Conservation (phyloP, 2,329 filamentous ascomycete species). For the Trichoderma pleuroti region DNA sequence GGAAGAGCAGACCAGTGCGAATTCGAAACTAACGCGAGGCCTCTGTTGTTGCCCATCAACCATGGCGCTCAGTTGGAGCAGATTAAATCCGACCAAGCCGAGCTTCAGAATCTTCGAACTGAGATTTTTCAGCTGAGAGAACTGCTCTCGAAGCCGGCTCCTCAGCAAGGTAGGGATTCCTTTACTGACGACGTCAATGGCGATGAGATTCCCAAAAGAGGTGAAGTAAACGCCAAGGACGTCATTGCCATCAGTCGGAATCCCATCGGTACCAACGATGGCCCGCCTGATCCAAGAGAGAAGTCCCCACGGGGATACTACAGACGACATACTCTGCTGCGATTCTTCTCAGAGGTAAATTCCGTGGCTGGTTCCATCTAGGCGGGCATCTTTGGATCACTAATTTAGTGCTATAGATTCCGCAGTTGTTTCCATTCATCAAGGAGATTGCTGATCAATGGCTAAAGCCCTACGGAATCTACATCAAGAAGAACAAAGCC, state of each 20-base stretch:
- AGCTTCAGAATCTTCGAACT: background rate
- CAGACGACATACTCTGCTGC: background rate
- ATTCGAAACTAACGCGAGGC: background rate
- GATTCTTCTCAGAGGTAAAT: slow-evolving; percentile 12
- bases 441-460: slow-evolving; percentile 9
- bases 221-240: background rate
- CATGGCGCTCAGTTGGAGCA: slow-evolving; percentile 1
- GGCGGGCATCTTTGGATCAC: background rate
- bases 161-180: background rate
- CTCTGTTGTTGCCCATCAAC: background rate
- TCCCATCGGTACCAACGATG: background rate
- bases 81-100: slow-evolving; percentile 1
- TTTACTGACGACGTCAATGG: background rate
- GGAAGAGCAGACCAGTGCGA: slow-evolving; percentile 12
- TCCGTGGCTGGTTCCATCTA: fast-evolving
- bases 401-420: background rate
- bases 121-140: background rate
- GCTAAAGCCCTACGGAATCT: slow-evolving; percentile 8
- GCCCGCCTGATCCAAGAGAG: slow-evolving; percentile 6
- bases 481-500: slow-evolving; percentile 6
- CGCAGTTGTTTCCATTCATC: slow-evolving; percentile 7
- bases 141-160: background rate
- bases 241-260: background rate
- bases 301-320: slow-evolving; percentile 12
- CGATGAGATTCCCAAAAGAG: background rate